These are phyloP conservation scores for Pseudogymnoascus sp. DNA, from an alignment of 2,329 filamentous ascomycete genomes.

Conservation along the genomic window DNA sequence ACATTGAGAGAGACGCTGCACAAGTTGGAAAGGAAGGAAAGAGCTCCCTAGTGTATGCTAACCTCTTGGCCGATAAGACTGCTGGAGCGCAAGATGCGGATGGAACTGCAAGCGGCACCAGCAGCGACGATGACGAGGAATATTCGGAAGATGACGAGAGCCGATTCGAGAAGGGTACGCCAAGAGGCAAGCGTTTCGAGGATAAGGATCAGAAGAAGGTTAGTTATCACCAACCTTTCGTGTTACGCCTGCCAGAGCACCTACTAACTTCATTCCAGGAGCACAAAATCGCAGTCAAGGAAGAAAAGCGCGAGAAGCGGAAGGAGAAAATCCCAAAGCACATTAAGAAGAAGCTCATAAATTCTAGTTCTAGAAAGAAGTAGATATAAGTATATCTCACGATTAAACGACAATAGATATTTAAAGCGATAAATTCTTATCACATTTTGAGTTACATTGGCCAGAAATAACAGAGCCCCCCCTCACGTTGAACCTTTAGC, in stretches of 20 bases:
- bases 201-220: conserved; percentile 86
- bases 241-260: neutral
- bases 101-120: conserved; percentile 32
- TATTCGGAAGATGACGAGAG: conserved; percentile 42
- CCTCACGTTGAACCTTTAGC: neutral
- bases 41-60: conserved; percentile 73
- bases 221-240: conserved; percentile 17
- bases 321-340: conserved; percentile 96
- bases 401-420: conserved; percentile 7
- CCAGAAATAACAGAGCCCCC: neutral
- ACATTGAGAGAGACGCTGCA: conserved; percentile 83
- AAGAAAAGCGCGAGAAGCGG: conserved; percentile 87
- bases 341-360: conserved; percentile 81
- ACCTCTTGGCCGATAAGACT: conserved; percentile 67
- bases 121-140: conserved; percentile 30
- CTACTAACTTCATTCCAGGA: conserved; percentile 32
- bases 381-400: conserved; percentile 41
- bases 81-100: conserved; percentile 34
- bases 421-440: neutral
- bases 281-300: conserved; percentile 88
- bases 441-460: neutral
- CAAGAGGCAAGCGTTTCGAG: conserved; percentile 76
- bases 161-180: conserved; percentile 56
- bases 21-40: conserved; percentile 66
- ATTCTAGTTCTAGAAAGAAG: conserved; percentile 46